phyloP scores from a whole-genome alignment of 2,329 filamentous ascomycete genomes.

The Epichloe gansuensis region DNA sequence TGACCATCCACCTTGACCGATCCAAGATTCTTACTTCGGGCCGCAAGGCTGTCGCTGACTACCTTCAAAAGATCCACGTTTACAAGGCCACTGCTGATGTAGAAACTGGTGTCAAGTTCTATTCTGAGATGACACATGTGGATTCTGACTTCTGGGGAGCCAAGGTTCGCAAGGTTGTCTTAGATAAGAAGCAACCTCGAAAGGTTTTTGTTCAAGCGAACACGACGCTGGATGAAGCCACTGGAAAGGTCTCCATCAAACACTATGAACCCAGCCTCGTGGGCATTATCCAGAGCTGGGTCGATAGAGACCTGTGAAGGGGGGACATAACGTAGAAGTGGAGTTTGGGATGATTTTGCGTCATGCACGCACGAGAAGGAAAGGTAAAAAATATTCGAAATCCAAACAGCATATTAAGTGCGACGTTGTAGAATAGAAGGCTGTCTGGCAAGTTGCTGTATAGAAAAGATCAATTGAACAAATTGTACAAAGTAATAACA shows the following conservation, averaged over 20 bases:
- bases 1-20: slow-evolving; percentile 73
- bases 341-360: not conserved
- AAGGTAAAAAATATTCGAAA: not conserved
- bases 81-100: slow-evolving; percentile 88
- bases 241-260: slow-evolving; percentile 61
- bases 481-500: not conserved
- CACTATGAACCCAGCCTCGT: slow-evolving; percentile 75
- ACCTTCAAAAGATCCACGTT: slow-evolving; percentile 82
- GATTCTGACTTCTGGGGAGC: slow-evolving; percentile 73
- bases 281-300: slow-evolving; percentile 77
- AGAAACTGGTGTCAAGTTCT: slow-evolving; percentile 64
- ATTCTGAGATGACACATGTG: slow-evolving; percentile 72
- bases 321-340: not conserved
- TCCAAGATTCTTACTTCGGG: slow-evolving; percentile 77
- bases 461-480: slow-evolving; percentile 8
- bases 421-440: slow-evolving; percentile 2
- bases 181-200: slow-evolving; percentile 67
- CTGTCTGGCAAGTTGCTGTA: not conserved
- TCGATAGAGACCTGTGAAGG: slow-evolving; percentile 41
- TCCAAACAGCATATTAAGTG: not conserved
- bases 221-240: slow-evolving; percentile 57
- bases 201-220: slow-evolving; percentile 94
- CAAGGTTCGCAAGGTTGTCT: slow-evolving; percentile 63
- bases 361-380: no score
- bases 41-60: slow-evolving; percentile 71